Base-by-base conservation (phyloP, 306 rosid genomes). In the Trifolium repens region DNA sequence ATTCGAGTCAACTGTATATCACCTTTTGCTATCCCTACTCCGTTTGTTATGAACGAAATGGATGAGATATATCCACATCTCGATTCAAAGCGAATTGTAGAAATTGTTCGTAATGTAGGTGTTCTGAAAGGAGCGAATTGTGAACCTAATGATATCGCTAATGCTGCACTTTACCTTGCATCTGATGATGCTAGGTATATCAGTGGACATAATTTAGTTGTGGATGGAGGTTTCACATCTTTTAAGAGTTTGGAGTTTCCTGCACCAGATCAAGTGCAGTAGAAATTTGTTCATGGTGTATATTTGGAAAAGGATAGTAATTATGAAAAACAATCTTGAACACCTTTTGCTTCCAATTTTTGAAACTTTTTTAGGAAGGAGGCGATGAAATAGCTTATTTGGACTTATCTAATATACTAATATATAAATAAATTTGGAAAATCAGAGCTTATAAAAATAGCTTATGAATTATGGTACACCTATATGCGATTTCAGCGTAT, bases 211-310 rank as follows among this genome's bases (percentile, higher is more conserved):
- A 90, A 88, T 80, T 80, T 94, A 81, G 90, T 94, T 73, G 91
- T 91, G 34, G 97, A 94, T 84, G 98, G 98, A 24, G 96, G 91
- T 67, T 90, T 91, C 77, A 89, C 96, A 19, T 88, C 89, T 80
- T 90, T 94, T 83, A 94, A 91, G 87, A 86, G 26, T 39, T 67
- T 90, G 34, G 60, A 27, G 15, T 72, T 91, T 69, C 86, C 90
- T 60, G 72, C 83, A 49, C 89, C 86, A 42, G 82, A 90, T 63
- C 84, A 81, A 84, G 81, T 82, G 64, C 49, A 72, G 57, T 86
- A 86, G 79, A 82, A 69, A 55, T 47, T 65, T 74, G 57, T 40
- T 17, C 63, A 42, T 32, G 40, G 19, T 74, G 19, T 74, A 62
- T 61, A 37, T 40, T 44, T 76, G 26, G 19, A 50, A 54, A 69